Evolutionary conservation across 1,284 basidiomycete genomes (phyloP).

Genomic region (Leccinum subatratum): DNA sequence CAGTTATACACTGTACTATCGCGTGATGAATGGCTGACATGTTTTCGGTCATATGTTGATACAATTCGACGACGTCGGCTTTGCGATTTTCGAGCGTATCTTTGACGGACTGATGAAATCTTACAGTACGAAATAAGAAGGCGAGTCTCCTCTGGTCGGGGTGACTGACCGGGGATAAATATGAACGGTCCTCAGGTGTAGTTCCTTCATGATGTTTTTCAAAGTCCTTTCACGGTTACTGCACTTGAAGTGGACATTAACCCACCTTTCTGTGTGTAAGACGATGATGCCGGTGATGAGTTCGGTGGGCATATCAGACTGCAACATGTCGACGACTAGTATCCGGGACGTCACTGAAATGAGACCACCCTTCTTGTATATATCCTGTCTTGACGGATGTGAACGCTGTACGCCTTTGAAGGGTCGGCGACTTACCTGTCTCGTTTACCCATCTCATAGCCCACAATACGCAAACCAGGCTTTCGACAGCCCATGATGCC

Average conservation of each 20-base stretch:
- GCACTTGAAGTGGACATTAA: neutral
- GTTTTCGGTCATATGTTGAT: conserved; percentile 78
- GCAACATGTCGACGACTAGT: conserved; percentile 92
- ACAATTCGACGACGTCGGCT: conserved; percentile 90
- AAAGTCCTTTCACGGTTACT: conserved; percentile 34
- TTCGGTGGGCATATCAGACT: conserved; percentile 77
- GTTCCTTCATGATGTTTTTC: conserved; percentile 87
- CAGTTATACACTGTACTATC: conserved; percentile 92
- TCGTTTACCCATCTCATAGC: conserved; percentile 78
- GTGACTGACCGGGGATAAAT: conserved; percentile 80
- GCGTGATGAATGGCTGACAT: conserved; percentile 92
- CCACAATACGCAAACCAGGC: conserved; percentile 80
- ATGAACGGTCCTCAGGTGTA: conserved; percentile 82
- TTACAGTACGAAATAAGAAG: conserved; percentile 30
- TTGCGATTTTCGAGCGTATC: conserved; percentile 73
- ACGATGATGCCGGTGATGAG: conserved; percentile 90
- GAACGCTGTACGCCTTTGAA: neutral
- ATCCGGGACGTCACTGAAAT: conserved; percentile 93
- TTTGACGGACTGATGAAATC: conserved; percentile 87
- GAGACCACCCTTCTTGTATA: conserved; percentile 86
- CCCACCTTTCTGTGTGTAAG: conserved; percentile 87
- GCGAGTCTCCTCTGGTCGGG: neutral
- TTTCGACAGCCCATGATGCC: conserved; percentile 86
- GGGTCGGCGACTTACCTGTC: conserved; percentile 54
- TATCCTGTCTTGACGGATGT: conserved; percentile 55